Base-by-base conservation (phyloP, 768 basidiomycete species). In the Amanita subjunquillea region DNA sequence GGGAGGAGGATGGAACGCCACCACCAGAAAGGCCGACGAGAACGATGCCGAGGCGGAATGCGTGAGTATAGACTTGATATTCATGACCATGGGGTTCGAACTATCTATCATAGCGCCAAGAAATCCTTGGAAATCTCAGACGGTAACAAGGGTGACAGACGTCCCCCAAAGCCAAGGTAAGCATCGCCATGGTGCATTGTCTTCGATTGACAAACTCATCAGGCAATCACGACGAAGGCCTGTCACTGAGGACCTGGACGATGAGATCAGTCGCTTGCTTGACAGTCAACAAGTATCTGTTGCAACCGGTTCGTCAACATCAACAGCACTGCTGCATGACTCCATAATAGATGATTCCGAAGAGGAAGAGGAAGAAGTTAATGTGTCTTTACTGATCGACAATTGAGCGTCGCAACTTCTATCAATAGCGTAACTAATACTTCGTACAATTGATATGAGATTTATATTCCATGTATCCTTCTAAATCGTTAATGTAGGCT, bases 331-430 rank as follows among this genome's bases (percentile, higher is more conserved):
- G 9, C 55, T 65, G 9, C 61, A 66, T 42, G 75, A 77, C 63
- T 79, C 80, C 3, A 77, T 82, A 22, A 77, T 82, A 66, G 78
- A 80, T 25, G 63, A 65, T 50, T 57, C 59, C 15, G 78, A 77
- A 9, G 80, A 79, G 7, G 80, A 79, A 38, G 76, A 75, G 40
- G 77, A 76, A 2, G 77, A 80, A 65, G 79, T 81, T 13, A 67
- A 72, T 53, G 72, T 69, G 59, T 64, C 77, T 49, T 60, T 78
- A 39, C 68, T 63, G 22, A 69, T 67, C 20, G 30, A 50, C 5
- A 1, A 36, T 44, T 51, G 30, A 51, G 50, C 22, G 12, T 34
- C 30, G n/a, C 8, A 12, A 2, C 44, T n/a, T 36, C 2, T 15
- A 23, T 12, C 22, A 8, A 23, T 36, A 37, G 17, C 17, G n/a